Percentiles rank a stretch among this genome's conserved stretches.
Evolutionary conservation across 345 rosid genomes (phyloP).

Genomic region (Trapa incisa): DNA sequence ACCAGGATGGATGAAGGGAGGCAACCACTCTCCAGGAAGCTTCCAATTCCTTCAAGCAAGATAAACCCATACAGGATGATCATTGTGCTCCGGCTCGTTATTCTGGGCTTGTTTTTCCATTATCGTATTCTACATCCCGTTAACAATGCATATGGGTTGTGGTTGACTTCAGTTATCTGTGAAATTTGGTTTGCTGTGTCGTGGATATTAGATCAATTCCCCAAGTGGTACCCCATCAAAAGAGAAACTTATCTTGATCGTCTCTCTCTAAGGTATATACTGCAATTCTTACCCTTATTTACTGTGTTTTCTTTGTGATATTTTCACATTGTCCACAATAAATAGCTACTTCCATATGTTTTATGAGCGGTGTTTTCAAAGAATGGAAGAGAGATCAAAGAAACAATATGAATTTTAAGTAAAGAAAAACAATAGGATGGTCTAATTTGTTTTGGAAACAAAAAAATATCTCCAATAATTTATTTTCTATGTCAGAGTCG

Average conservation of each 20-base stretch:
- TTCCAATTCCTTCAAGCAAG: constrained; percentile 91
- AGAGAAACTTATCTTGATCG: constrained; percentile 96
- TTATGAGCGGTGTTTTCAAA: too few relatives aligned
- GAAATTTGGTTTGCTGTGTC: constrained; percentile 98
- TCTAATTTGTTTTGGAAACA: too few relatives aligned
- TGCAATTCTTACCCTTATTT: not conserved
- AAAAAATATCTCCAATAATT: too few relatives aligned
- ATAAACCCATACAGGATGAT: constrained; percentile 88
- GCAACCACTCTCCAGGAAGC: constrained; percentile 94
- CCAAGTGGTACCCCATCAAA: constrained; percentile 85
- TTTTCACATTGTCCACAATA: not conserved
- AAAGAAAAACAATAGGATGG: too few relatives aligned
- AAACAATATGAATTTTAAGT: too few relatives aligned
- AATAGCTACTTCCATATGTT: too few relatives aligned
- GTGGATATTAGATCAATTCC: constrained; percentile 97
- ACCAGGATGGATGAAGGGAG: constrained; percentile 99
- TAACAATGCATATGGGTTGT: constrained; percentile 72
- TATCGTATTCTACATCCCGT: constrained; percentile 92
- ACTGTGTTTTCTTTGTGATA: too few relatives aligned
- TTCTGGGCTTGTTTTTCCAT: constrained; percentile 87
- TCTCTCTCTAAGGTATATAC: constrained; percentile 64
- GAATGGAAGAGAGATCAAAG: too few relatives aligned
- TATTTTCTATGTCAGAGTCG: not conserved
- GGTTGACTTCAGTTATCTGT: constrained; percentile 94
- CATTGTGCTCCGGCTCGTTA: constrained; percentile 69